Base-by-base conservation (phyloP, 2,329 filamentous ascomycete species). In the Macroventuria anomochaeta region DNA sequence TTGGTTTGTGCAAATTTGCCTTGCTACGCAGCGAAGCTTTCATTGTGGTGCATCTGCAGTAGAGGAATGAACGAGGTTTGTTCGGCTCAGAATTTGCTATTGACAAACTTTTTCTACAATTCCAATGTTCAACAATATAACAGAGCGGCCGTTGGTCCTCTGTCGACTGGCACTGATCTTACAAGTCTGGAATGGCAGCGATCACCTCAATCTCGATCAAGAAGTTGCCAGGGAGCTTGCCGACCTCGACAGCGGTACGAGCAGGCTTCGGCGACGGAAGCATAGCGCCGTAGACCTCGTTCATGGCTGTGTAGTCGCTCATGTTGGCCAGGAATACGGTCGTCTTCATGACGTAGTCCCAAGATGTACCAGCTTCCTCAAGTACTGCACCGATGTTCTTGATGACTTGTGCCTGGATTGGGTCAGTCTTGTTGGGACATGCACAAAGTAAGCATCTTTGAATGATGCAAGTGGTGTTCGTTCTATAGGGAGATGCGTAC, bases 321-420 rank as follows among this genome's bases (percentile, higher is more conserved):
- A 72, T 71, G 33, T 67, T 64, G 21, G 69, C 65, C 5, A 72
- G 63, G 47, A 66, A 71, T 2, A 72, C 67, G 2, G 68, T 72
- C 5, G 64, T 70, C 43, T 72, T 71, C 55, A 72, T 55, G n/a
- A 71, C 68, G 18, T 71, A 70, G 29, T 69, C 65, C 67, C 65
- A 71, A 5, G 67, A 70, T 8, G 69, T 71, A 3, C 69, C 69
- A 7, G 68, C 69, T 43, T 71, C 69, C 38, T 64, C 64, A 8
- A 72, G 63, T 7, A 70, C 59, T 0, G 53, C 62, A 1, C 55
- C 68, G 18, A 72, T 71, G 52, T 71, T 71, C 46, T 69, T 70
- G 53, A 72, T 65, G 36, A 72, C 68, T 63, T 71, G 69, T 1
- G 69, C 68, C 67, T 71, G 20, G 2, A 15, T 5, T 5, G 5